These are phyloP conservation scores for Gossypium gossypioides DNA, from an alignment of 441 rosid genomes.

Conservation along the genomic window DNA sequence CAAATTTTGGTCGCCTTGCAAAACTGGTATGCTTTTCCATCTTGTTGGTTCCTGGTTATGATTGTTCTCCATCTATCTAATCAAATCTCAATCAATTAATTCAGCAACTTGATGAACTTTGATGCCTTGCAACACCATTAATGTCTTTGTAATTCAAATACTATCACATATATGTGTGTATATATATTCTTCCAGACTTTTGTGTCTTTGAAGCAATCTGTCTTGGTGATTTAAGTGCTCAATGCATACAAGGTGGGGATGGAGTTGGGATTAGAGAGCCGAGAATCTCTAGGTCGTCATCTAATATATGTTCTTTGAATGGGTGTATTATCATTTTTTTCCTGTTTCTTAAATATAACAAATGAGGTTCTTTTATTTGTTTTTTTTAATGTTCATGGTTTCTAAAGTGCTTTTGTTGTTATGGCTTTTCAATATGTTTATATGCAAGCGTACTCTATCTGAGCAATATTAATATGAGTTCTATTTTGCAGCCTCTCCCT, in stretches of 20 bases:
- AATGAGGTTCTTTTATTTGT: not conserved
- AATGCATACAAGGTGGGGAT: not conserved
- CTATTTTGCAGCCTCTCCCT: slow-evolving; percentile 62
- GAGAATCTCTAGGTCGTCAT: not conserved
- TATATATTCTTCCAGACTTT: not conserved
- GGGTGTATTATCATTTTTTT: not conserved
- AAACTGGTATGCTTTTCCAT: slow-evolving; percentile 53
- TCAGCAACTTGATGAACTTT: not conserved
- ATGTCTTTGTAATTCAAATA: not conserved
- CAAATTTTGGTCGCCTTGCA: slow-evolving; percentile 62
- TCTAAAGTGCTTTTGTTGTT: not conserved
- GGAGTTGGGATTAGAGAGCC: not conserved
- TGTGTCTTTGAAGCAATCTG: not conserved
- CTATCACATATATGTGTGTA: not conserved
- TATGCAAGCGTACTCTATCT: not conserved
- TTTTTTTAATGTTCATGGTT: not conserved
- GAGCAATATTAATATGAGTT: slow-evolving; percentile 5
- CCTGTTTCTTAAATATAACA: not conserved
- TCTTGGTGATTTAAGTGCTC: not conserved
- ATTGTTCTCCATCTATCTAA: not conserved
- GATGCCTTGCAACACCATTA: not conserved
- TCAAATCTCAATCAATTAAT: not conserved
- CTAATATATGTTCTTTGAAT: not conserved
- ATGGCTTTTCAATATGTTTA: not conserved
- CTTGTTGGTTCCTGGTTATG: not conserved